Conservation (phyloP, 257 asterid genomes). For the Ballota nigra region DNA sequence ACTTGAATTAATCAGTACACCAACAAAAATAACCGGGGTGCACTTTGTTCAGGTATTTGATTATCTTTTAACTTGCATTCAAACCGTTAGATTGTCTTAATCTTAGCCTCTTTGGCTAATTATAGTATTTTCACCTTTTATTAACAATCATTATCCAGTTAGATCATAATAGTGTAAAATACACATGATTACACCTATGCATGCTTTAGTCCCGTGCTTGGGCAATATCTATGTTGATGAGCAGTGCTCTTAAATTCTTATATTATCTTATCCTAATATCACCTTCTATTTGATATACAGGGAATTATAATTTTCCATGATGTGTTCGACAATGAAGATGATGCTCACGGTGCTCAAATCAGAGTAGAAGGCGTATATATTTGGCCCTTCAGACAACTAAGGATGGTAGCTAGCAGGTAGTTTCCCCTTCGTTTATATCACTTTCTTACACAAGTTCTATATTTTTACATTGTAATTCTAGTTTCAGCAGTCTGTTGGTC, state of each 20-base stretch:
- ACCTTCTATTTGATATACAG: conserved; percentile 38
- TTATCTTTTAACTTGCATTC: conserved; percentile 14
- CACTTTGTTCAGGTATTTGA: conserved; percentile 91
- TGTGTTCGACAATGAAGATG: conserved; percentile 76
- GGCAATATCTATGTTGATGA: neutral
- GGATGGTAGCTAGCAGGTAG: conserved; percentile 93
- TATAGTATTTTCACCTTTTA: neutral
- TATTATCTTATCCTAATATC: conserved; percentile 1
- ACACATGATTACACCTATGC: neutral
- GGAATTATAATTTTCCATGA: conserved; percentile 93
- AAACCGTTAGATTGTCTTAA: neutral
- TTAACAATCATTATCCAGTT: neutral
- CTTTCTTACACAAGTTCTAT: neutral
- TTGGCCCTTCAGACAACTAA: conserved; percentile 99
- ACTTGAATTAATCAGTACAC: conserved; percentile 79
- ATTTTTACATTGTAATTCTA: neutral
- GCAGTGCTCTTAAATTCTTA: neutral
- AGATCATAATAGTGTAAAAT: neutral
- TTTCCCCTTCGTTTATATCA: conserved; percentile 4
- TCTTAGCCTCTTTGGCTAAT: neutral
- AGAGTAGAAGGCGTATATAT: conserved; percentile 95
- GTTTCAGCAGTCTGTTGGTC: conserved; percentile 8
- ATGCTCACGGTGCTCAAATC: conserved; percentile 73
- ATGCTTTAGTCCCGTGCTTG: neutral
- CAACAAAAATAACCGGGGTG: conserved; percentile 92